Percentiles rank a stretch among this genome's conserved stretches.
These are phyloP conservation scores for Trichoderma polysporum DNA, from an alignment of 2,329 filamentous ascomycete species.

Conservation along the genomic window DNA sequence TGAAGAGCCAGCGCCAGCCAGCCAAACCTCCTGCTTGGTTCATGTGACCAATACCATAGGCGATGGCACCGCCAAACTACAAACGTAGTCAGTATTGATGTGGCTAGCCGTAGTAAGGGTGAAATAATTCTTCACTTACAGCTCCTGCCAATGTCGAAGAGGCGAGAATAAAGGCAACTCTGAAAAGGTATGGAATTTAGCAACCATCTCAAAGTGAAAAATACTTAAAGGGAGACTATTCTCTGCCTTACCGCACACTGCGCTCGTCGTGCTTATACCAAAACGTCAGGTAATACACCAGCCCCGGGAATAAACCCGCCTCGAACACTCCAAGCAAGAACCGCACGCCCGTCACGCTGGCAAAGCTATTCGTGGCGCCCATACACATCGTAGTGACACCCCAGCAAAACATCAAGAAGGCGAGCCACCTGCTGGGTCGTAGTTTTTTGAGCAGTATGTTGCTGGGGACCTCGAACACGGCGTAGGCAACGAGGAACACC, in stretches of 20 bases:
- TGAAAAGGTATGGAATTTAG: slow-evolving; percentile 17
- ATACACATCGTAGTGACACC: slow-evolving; percentile 66
- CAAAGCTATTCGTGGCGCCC: slow-evolving; percentile 62
- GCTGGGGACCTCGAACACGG: slow-evolving; percentile 62
- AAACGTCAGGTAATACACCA: slow-evolving; percentile 68
- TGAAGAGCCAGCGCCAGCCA: slow-evolving; percentile 69
- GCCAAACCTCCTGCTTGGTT: slow-evolving; percentile 59
- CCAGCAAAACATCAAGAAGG: slow-evolving; percentile 67
- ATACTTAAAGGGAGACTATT: too few relatives aligned
- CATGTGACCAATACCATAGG: slow-evolving; percentile 71
- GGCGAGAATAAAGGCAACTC: slow-evolving; percentile 69
- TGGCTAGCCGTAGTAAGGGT: too few relatives aligned
- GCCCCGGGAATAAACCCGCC: slow-evolving; percentile 61
- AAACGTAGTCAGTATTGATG: not conserved
- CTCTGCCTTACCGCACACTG: slow-evolving; percentile 50
- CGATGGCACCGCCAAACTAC: slow-evolving; percentile 67
- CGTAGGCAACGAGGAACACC: slow-evolving; percentile 61
- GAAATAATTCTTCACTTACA: slow-evolving; percentile 25
- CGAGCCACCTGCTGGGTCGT: slow-evolving; percentile 61
- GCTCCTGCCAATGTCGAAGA: slow-evolving; percentile 69
- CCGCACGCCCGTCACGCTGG: slow-evolving; percentile 63
- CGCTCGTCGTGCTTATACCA: slow-evolving; percentile 73
- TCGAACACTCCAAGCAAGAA: slow-evolving; percentile 69
- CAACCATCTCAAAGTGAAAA: not conserved
- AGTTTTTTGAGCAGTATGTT: slow-evolving; percentile 67